These are phyloP conservation scores for Cenococcum geophilum DNA, from an alignment of 495 filamentous ascomycete genomes.

Conservation along the genomic window DNA sequence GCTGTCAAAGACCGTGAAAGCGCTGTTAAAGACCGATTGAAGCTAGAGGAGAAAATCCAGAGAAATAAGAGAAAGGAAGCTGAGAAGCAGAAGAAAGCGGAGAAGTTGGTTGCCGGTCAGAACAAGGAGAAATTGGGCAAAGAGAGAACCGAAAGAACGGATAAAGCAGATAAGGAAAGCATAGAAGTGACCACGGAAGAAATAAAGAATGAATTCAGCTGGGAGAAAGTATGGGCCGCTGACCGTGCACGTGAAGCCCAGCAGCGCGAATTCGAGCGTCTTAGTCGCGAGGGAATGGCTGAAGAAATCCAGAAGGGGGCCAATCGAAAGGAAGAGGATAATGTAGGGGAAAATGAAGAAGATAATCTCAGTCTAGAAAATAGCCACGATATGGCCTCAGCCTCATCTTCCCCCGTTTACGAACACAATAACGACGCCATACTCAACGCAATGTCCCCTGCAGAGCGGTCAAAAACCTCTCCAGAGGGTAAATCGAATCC, in stretches of 20 bases:
- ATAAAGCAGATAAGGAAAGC: constrained; percentile 17
- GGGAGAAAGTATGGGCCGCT: constrained; percentile 4
- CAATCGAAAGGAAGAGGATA: background rate
- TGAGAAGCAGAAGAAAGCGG: constrained; percentile 10
- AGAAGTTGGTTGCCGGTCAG: background rate
- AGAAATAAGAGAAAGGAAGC: constrained; percentile 30
- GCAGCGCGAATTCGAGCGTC: constrained; percentile 4
- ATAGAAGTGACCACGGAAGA: constrained; percentile 6
- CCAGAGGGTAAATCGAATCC: constrained; percentile 1
- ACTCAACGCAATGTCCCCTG: background rate
- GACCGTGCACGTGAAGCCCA: background rate
- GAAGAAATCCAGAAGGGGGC: background rate
- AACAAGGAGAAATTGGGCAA: constrained; percentile 52
- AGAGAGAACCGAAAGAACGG: background rate
- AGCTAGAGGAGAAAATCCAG: constrained; percentile 46
- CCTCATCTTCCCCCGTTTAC: background rate
- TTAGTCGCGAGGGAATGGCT: background rate
- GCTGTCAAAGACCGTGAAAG: constrained; percentile 59
- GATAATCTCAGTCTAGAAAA: too few species aligned
- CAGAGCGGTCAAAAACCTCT: too few species aligned
- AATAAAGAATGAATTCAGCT: constrained; percentile 24
- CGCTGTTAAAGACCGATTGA: constrained; percentile 53
- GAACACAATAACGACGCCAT: constrained; percentile 9
- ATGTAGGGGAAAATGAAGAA: too few species aligned
- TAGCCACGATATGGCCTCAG: too few species aligned